phyloP scores from a whole-genome alignment of 192 early-diverging fungal genomes.

The Entomortierella beljakovae region DNA sequence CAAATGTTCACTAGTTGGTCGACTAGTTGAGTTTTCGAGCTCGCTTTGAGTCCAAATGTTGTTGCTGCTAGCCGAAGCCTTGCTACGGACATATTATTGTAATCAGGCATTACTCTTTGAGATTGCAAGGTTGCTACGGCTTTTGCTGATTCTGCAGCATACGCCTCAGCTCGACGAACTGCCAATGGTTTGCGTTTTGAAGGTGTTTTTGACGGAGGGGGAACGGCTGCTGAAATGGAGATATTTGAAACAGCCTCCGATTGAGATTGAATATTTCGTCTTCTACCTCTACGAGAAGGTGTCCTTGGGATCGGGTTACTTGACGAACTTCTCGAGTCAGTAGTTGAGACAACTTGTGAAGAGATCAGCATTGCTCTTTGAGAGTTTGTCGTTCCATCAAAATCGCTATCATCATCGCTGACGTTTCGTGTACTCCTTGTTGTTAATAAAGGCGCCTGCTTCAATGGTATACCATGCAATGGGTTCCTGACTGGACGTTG shows the following conservation, averaged over 20 bases:
- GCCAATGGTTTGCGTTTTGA: not conserved
- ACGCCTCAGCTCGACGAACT: conserved; percentile 6
- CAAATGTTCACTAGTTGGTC: conserved; percentile 34
- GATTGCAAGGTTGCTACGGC: conserved; percentile 13
- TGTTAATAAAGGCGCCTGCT: not conserved
- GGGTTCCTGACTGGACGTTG: not conserved
- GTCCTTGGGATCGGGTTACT: not conserved
- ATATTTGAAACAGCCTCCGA: not conserved
- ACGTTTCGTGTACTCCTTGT: not conserved
- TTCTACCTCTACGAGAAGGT: not conserved
- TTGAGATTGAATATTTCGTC: not conserved
- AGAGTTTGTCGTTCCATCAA: not conserved
- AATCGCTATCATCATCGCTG: not conserved
- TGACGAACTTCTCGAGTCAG: not conserved
- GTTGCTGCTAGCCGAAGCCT: conserved; percentile 14
- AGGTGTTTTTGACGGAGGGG: conserved; percentile 4
- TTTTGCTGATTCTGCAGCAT: conserved; percentile 22
- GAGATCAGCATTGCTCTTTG: not conserved
- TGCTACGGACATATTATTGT: conserved; percentile 21
- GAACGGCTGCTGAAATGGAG: not conserved
- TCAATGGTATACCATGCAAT: conserved; percentile 9
- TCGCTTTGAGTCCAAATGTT: conserved; percentile 40
- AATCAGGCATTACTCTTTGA: conserved; percentile 12
- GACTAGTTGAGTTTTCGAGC: conserved; percentile 4
- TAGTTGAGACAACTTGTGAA: not conserved